Evolutionary conservation across 352 stramenopile species (phyloP), one percentile per base, ranked within the genome.

Genomic region (Phytophthora quininea): DNA sequence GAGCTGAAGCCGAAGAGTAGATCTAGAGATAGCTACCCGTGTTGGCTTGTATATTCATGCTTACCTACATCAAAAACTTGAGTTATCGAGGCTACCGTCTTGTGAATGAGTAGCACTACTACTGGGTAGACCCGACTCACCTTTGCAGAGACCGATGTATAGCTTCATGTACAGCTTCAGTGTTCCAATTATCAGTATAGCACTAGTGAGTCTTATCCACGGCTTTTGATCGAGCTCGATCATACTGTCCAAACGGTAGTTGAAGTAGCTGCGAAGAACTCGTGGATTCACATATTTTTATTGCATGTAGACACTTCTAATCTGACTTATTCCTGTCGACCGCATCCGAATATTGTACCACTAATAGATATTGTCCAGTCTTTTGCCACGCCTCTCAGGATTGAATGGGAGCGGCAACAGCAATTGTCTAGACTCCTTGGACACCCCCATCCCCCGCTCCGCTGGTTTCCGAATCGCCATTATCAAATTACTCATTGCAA

Each of bases 291-390:
- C 19, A 24, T 24, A 52, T 27, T 40, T 40, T 40, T 11, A 40
- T 42, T 24, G 42, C 30, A 52, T 59, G 53, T 59, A 59, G 6
- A 59, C 54, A 61, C 15, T 62, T 62, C 55, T 62, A 37, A 54
- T 54, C 32, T 54, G 55, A 54, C 43, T 62, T 3, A 54, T 47
- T 24, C 55, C 43, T 49, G 55, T 40, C 33, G 45, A 35, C 1
- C 45, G 55, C 14, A 62, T 32, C 9, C 45, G 55, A 11, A 54
- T 31, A 49, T 54, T 54, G 45, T 62, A 62, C 46, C 54, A 54
- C 4, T 54, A 43, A 30, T 55, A 62, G 45, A 62, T 62, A 24
- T 62, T 62, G 10, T 46, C 32, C 0, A 62, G 33, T 14, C 55
- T 31, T 6, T 42, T 2, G 3, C 31, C 8, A 32, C 55, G 42